Evolutionary conservation across 495 filamentous ascomycete species (phyloP).

Genomic region (Hypomontagnella monticulosa): DNA sequence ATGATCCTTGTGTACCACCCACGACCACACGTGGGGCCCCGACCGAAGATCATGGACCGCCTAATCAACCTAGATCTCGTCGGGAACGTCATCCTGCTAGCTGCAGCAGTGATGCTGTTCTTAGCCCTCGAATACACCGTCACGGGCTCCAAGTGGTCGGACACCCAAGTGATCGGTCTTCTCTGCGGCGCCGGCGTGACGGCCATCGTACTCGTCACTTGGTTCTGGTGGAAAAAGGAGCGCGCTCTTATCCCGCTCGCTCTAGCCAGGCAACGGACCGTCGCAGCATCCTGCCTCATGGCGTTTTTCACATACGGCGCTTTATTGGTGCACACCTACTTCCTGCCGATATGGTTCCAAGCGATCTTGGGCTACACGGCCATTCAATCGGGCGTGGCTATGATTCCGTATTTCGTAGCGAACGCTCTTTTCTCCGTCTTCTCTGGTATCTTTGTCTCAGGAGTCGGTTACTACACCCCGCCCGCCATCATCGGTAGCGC

Average conservation of each 20-base stretch:
- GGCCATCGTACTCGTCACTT: slow-evolving; percentile 62
- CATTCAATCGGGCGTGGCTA: slow-evolving; percentile 73
- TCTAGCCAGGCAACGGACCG: slow-evolving; percentile 71
- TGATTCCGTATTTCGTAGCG: slow-evolving; percentile 70
- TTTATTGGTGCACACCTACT: slow-evolving; percentile 70
- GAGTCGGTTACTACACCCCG: slow-evolving; percentile 72
- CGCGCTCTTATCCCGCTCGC: slow-evolving; percentile 72
- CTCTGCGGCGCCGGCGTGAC: slow-evolving; percentile 49
- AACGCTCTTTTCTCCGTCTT: slow-evolving; percentile 67
- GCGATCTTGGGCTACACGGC: slow-evolving; percentile 73
- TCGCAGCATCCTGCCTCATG: slow-evolving; percentile 64
- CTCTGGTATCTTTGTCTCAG: slow-evolving; percentile 57
- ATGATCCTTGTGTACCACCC: slow-evolving; percentile 68
- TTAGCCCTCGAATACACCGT: slow-evolving; percentile 80
- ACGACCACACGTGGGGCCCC: slow-evolving; percentile 37
- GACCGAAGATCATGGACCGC: slow-evolving; percentile 26
- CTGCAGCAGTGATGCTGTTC: slow-evolving; percentile 69
- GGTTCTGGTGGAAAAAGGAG: slow-evolving; percentile 64
- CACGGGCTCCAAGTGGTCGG: slow-evolving; percentile 66
- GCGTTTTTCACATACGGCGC: slow-evolving; percentile 62
- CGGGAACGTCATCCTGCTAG: slow-evolving; percentile 69
- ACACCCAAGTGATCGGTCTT: slow-evolving; percentile 68
- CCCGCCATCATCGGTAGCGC: slow-evolving; percentile 68
- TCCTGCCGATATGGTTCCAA: slow-evolving; percentile 86
- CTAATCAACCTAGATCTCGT: slow-evolving; percentile 68